phyloP scores from a whole-genome alignment of 768 basidiomycete species.

The Psilocybe cubensis region DNA sequence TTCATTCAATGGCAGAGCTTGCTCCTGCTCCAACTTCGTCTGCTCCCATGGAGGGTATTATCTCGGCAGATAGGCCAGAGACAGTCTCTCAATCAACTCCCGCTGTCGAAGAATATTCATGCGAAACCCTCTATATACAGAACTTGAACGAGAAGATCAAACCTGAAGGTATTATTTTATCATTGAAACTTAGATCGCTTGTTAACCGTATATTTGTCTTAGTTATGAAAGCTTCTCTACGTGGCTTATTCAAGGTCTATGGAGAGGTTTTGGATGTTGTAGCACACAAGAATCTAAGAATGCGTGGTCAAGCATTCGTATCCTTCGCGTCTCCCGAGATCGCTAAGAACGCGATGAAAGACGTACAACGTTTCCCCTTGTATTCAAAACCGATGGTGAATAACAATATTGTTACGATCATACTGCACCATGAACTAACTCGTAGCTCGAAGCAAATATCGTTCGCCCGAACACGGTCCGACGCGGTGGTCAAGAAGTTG shows the following conservation, averaged over 20 bases:
- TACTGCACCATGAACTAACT: neutral
- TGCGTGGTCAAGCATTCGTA: constrained; percentile 99
- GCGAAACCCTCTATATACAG: constrained; percentile 94
- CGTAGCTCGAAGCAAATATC: constrained; percentile 78
- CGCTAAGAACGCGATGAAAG: constrained; percentile 88
- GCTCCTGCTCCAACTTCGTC: constrained; percentile 27
- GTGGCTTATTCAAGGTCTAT: constrained; percentile 90
- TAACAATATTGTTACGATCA: neutral
- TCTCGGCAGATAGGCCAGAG: constrained; percentile 14
- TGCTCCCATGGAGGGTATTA: constrained; percentile 35
- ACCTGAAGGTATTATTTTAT: constrained; percentile 56
- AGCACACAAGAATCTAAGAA: constrained; percentile 91
- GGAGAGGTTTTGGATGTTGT: constrained; percentile 95
- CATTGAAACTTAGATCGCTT: no score
- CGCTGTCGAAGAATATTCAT: constrained; percentile 35
- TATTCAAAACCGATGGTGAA: constrained; percentile 96
- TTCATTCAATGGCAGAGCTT: constrained; percentile 18
- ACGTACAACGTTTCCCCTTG: constrained; percentile 91
- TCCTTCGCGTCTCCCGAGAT: constrained; percentile 84
- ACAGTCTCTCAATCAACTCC: constrained; percentile 19
- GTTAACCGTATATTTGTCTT: constrained; percentile 8
- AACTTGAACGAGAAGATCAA: constrained; percentile 96
- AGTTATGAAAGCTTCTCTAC: constrained; percentile 90
- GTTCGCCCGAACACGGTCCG: constrained; percentile 87
- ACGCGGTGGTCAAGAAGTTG: constrained; percentile 82